phyloP scores from a whole-genome alignment of 2,329 filamentous ascomycete genomes.

The Cordyceps javanica region DNA sequence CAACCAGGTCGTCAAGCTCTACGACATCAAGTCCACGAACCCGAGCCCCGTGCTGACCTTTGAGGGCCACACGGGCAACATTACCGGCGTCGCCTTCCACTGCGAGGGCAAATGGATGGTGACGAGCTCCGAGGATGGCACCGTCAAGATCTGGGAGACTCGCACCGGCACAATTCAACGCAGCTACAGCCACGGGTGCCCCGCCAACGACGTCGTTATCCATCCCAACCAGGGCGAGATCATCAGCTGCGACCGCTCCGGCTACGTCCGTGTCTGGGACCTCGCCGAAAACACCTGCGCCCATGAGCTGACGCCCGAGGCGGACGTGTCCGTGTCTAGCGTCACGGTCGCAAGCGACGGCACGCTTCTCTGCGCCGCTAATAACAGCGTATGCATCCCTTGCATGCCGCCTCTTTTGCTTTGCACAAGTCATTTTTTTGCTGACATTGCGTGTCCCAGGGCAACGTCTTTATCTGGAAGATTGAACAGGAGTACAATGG shows the following conservation, averaged over 20 bases:
- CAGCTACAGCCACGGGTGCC: constrained; percentile 82
- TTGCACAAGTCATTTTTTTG: not conserved
- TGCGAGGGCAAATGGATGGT: constrained; percentile 99
- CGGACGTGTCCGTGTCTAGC: constrained; percentile 87
- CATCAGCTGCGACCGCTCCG: constrained; percentile 89
- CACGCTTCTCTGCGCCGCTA: constrained; percentile 85
- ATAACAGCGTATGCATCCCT: constrained; percentile 62
- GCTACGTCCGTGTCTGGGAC: constrained; percentile 94
- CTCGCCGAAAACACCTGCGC: constrained; percentile 94
- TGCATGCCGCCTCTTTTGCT: not conserved
- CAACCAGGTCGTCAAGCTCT: constrained; percentile 86
- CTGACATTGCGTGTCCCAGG: constrained; percentile 42
- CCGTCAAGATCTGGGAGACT: constrained; percentile 96
- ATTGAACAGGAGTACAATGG: constrained; percentile 78
- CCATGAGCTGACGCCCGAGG: constrained; percentile 92
- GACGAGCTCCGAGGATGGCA: constrained; percentile 92
- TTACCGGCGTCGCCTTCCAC: constrained; percentile 95
- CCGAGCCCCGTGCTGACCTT: constrained; percentile 89
- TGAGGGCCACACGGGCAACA: constrained; percentile 91
- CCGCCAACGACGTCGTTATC: constrained; percentile 98
- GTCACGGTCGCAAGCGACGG: constrained; percentile 96
- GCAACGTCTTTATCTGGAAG: constrained; percentile 96
- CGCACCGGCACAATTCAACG: constrained; percentile 79
- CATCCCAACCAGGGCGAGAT: constrained; percentile 98
- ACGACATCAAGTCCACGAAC: constrained; percentile 98